phyloP scores from a whole-genome alignment of 2,329 filamentous ascomycete genomes.

The Alternaria longipes region DNA sequence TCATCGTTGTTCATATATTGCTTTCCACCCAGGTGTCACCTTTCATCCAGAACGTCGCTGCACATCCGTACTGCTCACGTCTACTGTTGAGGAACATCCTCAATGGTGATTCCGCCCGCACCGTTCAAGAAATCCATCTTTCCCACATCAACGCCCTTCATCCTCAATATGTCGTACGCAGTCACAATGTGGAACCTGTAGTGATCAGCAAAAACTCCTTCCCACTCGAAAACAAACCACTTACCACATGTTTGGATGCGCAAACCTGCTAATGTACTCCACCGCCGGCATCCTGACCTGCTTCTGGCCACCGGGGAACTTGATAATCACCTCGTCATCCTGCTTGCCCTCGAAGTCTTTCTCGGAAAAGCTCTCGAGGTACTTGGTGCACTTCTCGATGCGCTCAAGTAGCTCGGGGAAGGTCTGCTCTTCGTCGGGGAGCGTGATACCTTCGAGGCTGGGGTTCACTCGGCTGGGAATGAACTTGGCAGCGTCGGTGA shows the following conservation, averaged over 20 bases:
- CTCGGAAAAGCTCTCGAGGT: constrained; percentile 57
- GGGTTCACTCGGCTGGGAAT: constrained; percentile 52
- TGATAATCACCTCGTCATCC: constrained; percentile 51
- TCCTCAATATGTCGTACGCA: constrained; percentile 68
- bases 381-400: constrained; percentile 58
- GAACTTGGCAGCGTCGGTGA: constrained; percentile 55
- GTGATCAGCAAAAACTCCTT: background rate
- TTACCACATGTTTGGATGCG: constrained; percentile 66
- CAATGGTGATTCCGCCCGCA: constrained; percentile 6
- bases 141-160: constrained; percentile 68
- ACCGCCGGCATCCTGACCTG: constrained; percentile 55
- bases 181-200: constrained; percentile 68
- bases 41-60: background rate
- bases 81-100: background rate
- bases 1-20: background rate
- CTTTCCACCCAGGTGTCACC: no score
- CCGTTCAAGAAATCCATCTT: constrained; percentile 66
- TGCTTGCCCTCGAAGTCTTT: constrained; percentile 57
- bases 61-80: background rate
- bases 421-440: constrained; percentile 58
- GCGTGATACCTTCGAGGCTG: constrained; percentile 40
- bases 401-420: constrained; percentile 60
- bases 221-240: background rate
- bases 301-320: constrained; percentile 24
- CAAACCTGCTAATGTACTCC: constrained; percentile 61